These are phyloP conservation scores for Ceratobasidium sp. DNA, from an alignment of 1,284 basidiomycete genomes.

Conservation along the genomic window DNA sequence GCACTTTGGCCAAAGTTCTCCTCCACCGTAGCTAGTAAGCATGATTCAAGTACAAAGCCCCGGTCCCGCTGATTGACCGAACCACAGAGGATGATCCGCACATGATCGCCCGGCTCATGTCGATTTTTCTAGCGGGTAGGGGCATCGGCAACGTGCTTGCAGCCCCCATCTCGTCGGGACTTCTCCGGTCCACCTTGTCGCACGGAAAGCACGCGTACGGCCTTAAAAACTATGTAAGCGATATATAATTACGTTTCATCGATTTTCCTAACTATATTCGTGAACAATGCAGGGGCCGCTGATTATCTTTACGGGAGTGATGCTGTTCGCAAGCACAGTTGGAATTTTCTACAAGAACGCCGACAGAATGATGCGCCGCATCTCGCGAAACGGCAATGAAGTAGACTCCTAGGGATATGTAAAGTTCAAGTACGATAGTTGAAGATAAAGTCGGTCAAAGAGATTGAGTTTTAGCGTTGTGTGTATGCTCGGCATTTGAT, in stretches of 20 bases:
- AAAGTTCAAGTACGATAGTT: neutral
- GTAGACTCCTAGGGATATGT: neutral
- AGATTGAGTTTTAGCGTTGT: neutral
- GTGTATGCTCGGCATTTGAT: neutral
- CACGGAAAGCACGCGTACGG: conserved; percentile 23
- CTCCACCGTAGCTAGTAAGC: conserved; percentile 39
- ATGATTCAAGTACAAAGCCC: too few species aligned
- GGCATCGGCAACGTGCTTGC: conserved; percentile 33
- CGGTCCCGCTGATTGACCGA: neutral
- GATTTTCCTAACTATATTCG: neutral
- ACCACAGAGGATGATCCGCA: conserved; percentile 40
- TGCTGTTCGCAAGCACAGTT: conserved; percentile 27
- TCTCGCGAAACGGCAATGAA: too few species aligned
- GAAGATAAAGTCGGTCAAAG: neutral
- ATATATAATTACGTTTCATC: neutral
- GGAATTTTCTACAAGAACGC: conserved; percentile 33
- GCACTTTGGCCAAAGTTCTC: conserved; percentile 41
- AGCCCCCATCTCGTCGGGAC: conserved; percentile 25
- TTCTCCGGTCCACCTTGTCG: conserved; percentile 21
- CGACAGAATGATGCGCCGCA: neutral
- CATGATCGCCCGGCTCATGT: conserved; percentile 39
- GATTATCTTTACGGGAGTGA: conserved; percentile 27
- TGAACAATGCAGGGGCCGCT: conserved; percentile 12
- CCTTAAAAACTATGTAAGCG: conserved; percentile 35
- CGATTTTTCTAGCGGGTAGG: conserved; percentile 38